Evolutionary conservation across 2,329 filamentous ascomycete species (phyloP).

Genomic region (Lasiodiplodia hormozganensis): DNA sequence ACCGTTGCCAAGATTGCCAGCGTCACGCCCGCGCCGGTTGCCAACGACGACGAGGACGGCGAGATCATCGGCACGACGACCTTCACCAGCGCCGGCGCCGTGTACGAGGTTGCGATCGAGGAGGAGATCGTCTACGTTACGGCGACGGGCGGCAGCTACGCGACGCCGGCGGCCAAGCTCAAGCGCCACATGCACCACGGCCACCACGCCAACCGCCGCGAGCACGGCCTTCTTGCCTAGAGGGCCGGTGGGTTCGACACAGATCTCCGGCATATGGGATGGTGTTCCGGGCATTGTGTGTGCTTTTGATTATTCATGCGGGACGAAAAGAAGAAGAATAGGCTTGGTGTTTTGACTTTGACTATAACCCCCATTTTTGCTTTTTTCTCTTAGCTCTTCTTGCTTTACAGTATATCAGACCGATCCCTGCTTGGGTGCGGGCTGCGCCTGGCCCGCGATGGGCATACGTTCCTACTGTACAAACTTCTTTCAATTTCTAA

Average conservation of each 20-base stretch:
- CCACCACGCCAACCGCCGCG: conserved; percentile 39
- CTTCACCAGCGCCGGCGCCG: conserved; percentile 51
- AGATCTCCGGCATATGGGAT: conserved; percentile 6
- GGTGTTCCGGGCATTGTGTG: conserved; percentile 20
- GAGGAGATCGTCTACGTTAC: conserved; percentile 53
- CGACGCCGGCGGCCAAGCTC: conserved; percentile 34
- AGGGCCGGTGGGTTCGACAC: background rate
- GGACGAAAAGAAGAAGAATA: conserved; percentile 21
- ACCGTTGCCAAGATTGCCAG: conserved; percentile 40
- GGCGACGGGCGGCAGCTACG: conserved; percentile 35
- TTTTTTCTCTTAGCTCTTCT: background rate
- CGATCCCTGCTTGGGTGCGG: background rate
- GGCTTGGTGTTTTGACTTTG: conserved; percentile 25
- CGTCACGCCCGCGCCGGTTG: conserved; percentile 27
- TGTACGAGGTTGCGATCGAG: conserved; percentile 54
- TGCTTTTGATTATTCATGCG: conserved; percentile 23
- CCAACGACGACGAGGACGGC: conserved; percentile 25
- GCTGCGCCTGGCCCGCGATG: conserved; percentile 9
- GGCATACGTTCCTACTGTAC: conserved; percentile 10
- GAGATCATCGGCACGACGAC: conserved; percentile 48
- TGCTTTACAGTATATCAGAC: conserved; percentile 21
- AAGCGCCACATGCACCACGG: conserved; percentile 38
- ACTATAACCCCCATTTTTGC: conserved; percentile 9
- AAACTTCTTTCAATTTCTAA: conserved; percentile 19
- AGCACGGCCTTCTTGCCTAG: conserved; percentile 29